Evolutionary conservation across 2,329 filamentous ascomycete genomes (phyloP), one percentile per base, ranked within the genome.

Genomic region (Fusarium cicatricum): DNA sequence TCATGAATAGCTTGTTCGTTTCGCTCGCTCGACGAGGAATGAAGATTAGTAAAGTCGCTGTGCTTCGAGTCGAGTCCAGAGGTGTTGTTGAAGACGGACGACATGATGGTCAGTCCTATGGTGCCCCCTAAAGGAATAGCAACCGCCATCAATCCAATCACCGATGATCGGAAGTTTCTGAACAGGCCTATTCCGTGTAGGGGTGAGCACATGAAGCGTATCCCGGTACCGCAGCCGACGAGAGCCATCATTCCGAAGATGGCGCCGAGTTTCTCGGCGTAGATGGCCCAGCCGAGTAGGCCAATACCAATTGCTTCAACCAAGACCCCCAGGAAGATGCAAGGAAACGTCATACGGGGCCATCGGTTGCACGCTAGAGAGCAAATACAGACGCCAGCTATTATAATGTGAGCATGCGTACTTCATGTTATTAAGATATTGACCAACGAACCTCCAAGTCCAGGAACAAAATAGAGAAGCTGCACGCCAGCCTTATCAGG

Each of bases 191-290:
- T 79, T 0, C 82, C 85, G 58, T 90, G 88, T 0, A 90, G 77
- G 0, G 82, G 81, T 0, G 80, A 79, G 6, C 85, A 85, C 82
- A 89, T 90, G 66, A 88, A 82, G n/a, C 86, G 79, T 11, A 89
- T 71, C 1, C 86, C 88, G 0, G 83, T 85, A 0, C 88, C 88
- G 0, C 79, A 80, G 2, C 88, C 88, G 0, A 85, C 80, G 2
- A 90, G 70, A 0, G 81, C 86, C 76, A 90, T 85, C 80, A 90
- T 89, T 21, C 83, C 86, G 61, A 85, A 88, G 17, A 90, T 80
- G 8, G 83, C 71, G 0, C 75, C 69, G 0, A 75, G 72, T 42
- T 83, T 72, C 1, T 81, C 78, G 1, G 71, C 73, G 5, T 80
- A 79, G 14, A 88, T 75, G 0, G 85, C 85, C 72, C 80, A 85